phyloP scores from a whole-genome alignment of 495 filamentous ascomycete species.

The Cercophora sp. region DNA sequence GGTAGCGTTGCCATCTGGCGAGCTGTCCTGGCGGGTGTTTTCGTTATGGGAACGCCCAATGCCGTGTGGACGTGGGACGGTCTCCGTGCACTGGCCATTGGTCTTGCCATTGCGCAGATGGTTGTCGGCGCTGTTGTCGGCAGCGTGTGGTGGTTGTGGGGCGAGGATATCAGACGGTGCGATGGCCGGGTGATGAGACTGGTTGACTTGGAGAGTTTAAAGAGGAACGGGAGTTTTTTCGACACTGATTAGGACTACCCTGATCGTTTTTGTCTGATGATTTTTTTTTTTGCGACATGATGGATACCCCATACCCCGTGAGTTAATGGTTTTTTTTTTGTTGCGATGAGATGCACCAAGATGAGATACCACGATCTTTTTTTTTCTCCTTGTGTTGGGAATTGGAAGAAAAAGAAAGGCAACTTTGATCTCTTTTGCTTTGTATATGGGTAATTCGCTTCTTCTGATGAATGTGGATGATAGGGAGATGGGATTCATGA shows the following conservation, averaged over 20 bases:
- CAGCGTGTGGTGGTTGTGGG: conserved; percentile 36
- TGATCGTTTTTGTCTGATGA: not conserved
- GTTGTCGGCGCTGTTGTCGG: conserved; percentile 25
- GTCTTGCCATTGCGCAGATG: conserved; percentile 32
- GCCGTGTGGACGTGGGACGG: conserved; percentile 31
- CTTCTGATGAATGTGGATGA: not conserved
- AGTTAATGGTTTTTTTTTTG: not conserved
- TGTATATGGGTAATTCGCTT: too few species aligned
- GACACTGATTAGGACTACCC: conserved; percentile 32
- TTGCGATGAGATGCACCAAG: not conserved
- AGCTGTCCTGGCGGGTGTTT: conserved; percentile 31
- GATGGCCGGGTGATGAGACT: conserved; percentile 42
- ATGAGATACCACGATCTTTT: conserved; percentile 5
- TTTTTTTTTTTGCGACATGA: not conserved
- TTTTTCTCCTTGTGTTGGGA: not conserved
- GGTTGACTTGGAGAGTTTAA: conserved; percentile 36
- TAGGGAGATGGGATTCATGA: not conserved
- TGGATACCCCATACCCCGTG: not conserved
- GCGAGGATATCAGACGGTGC: conserved; percentile 30
- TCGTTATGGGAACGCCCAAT: conserved; percentile 38
- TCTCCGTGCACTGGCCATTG: conserved; percentile 29
- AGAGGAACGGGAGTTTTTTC: conserved; percentile 41
- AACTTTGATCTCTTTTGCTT: too few species aligned
- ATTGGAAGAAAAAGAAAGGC: not conserved
- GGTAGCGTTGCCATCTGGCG: conserved; percentile 32